These are phyloP conservation scores for Neurospora sp. DNA, from an alignment of 495 filamentous ascomycete species.

Conservation along the genomic window DNA sequence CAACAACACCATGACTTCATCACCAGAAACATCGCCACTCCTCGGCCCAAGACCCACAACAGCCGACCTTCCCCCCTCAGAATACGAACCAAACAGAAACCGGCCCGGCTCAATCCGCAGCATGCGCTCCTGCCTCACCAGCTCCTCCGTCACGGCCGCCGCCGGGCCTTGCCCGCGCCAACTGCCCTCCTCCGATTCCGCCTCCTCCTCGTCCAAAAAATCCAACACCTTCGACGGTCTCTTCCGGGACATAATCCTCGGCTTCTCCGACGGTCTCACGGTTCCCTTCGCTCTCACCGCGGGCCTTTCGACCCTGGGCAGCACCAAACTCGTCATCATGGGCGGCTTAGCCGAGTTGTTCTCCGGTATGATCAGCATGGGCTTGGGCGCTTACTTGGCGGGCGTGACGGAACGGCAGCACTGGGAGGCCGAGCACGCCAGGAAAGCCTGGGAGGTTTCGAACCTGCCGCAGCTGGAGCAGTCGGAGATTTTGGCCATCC, in stretches of 20 bases:
- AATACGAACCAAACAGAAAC: background rate
- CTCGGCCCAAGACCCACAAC: background rate
- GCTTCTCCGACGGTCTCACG: slow-evolving; percentile 45
- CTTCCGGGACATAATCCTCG: slow-evolving; percentile 38
- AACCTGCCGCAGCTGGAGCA: slow-evolving; percentile 31
- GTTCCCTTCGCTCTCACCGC: slow-evolving; percentile 49
- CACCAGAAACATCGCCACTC: background rate
- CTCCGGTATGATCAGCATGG: slow-evolving; percentile 52
- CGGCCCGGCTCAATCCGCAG: background rate
- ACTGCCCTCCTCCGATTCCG: background rate
- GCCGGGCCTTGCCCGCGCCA: background rate
- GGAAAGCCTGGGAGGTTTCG: slow-evolving; percentile 33
- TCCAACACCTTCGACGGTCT: background rate
- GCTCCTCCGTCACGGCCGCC: background rate
- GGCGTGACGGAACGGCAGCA: slow-evolving; percentile 37
- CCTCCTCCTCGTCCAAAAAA: background rate
- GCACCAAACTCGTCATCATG: slow-evolving; percentile 46
- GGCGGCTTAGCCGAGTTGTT: slow-evolving; percentile 56
- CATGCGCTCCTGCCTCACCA: background rate
- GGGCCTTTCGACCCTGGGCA: slow-evolving; percentile 41
- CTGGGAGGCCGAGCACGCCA: slow-evolving; percentile 36
- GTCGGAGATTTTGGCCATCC: slow-evolving; percentile 32
- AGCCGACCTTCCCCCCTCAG: background rate
- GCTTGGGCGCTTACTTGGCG: slow-evolving; percentile 49
- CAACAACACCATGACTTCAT: background rate